Percentiles rank a stretch among this genome's conserved stretches.
These are phyloP conservation scores for Exophiala spinifera DNA, from an alignment of 2,329 filamentous ascomycete species.

Conservation along the genomic window DNA sequence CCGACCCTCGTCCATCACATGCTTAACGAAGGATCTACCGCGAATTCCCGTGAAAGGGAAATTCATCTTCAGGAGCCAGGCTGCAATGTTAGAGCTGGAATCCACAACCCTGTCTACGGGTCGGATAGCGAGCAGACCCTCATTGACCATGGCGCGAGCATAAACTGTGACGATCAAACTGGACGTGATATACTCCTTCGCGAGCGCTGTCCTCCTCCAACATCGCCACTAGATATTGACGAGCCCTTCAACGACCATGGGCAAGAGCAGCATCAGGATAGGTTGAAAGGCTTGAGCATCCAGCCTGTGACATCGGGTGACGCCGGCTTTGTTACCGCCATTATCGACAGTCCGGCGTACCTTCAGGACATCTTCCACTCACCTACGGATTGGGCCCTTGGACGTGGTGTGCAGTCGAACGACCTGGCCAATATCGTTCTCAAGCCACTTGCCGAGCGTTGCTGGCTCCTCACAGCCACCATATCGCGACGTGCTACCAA, in stretches of 20 bases:
- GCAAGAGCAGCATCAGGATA: background rate
- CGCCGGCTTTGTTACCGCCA: background rate
- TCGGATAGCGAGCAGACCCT: too few relatives aligned
- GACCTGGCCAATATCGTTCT: background rate
- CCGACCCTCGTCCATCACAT: too few relatives aligned
- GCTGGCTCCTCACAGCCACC: background rate
- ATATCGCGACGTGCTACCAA: background rate
- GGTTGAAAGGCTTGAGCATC: background rate
- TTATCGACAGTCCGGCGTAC: background rate
- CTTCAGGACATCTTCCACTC: background rate
- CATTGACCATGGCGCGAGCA: too few relatives aligned
- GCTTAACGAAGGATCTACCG: too few relatives aligned
- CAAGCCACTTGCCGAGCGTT: background rate
- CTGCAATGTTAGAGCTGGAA: too few relatives aligned
- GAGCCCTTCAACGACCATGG: background rate
- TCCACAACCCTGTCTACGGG: too few relatives aligned
- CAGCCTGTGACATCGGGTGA: background rate
- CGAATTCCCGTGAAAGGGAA: too few relatives aligned
- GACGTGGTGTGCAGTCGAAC: background rate
- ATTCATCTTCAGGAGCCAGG: too few relatives aligned
- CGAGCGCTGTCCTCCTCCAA: background rate
- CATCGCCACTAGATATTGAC: background rate
- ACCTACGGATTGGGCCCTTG: background rate
- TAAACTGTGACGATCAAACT: too few relatives aligned
- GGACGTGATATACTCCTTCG: background rate